Percentiles rank a stretch among this genome's conserved stretches.
Evolutionary conservation across 306 rosid genomes (phyloP).

Genomic region (Dalbergia oliveri): DNA sequence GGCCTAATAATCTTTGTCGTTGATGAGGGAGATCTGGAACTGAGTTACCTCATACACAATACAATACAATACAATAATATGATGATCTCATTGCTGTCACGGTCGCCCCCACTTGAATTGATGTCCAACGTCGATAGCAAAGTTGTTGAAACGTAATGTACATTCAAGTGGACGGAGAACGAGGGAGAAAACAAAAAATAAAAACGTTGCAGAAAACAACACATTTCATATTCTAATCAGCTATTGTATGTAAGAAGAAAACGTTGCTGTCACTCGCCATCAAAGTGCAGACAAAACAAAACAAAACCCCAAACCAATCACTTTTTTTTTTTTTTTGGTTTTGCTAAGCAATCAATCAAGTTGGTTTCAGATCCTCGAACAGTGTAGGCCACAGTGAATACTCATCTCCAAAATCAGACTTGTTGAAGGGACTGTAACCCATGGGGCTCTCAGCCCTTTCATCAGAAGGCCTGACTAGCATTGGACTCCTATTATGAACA

Average conservation of each 20-base stretch:
- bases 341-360: conserved; percentile 46
- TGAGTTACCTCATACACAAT: background rate
- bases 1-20: background rate
- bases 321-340: too few species aligned
- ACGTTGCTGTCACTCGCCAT: background rate
- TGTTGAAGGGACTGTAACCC: conserved; percentile 50
- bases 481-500: background rate
- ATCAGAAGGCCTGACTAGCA: conserved; percentile 37
- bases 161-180: conserved; percentile 18
- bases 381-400: conserved; percentile 77
- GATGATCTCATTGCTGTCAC: background rate
- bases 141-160: conserved; percentile 17
- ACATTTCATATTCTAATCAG: conserved; percentile 2
- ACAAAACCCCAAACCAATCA: too few species aligned
- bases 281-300: background rate
- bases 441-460: conserved; percentile 58
- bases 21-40: background rate
- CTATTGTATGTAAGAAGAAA: background rate
- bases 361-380: conserved; percentile 91
- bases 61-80: background rate
- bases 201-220: background rate
- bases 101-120: background rate
- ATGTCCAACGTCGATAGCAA: background rate
- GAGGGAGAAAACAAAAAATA: background rate
- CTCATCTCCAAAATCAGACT: conserved; percentile 58